Evolutionary conservation across 2,329 filamentous ascomycete genomes (phyloP), one percentile per base, ranked within the genome.

Genomic region (Xylaria sp.): DNA sequence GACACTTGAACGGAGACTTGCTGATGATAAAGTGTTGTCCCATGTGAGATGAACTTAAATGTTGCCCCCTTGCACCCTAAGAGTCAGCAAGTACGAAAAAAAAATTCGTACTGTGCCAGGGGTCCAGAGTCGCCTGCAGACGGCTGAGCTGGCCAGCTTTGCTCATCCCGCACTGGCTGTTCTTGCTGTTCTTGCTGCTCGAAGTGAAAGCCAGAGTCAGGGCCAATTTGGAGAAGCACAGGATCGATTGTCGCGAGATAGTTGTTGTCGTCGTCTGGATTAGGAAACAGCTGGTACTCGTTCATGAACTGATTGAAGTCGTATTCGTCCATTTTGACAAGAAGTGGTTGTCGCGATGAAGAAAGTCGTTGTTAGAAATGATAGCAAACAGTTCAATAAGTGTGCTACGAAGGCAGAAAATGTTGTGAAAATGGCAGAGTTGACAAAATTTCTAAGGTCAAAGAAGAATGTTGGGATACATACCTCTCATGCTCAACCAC

Each of bases 91-190:
- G 42, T 57, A 42, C 47, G 42, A 69, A 69, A 71, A 71, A 71
- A 71, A 69, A 71, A 67, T 65, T 32, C 66, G 25, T 62, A 71
- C 69, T 51, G 55, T 68, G 65, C 40, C 1, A 13, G 5, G 12
- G n/a, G 55, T 12, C 23, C 62, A 23, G 35, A n/a, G 8, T 48
- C 53, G 5, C 10, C 18, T 10, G 3, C 32, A 18, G 23, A 29
- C 2, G 29, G 48, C 32, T 27, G 25, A 35, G 27, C 32, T 10
- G 18, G 40, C 40, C 6, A 53, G n/a, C 1, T n/a, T 6, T 59
- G 47, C 1, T 12, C 47, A n/a, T 37, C 55, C 47, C 29, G 21
- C 29, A 1, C 21, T 23, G 2, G 29, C 21, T 37, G 40, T 21
- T 35, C 32, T 10, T 60, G 29, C 21, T 37, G 40, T 21, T 35